These are phyloP conservation scores for Psilocybe sp. DNA, from an alignment of 768 basidiomycete species.

Conservation along the genomic window DNA sequence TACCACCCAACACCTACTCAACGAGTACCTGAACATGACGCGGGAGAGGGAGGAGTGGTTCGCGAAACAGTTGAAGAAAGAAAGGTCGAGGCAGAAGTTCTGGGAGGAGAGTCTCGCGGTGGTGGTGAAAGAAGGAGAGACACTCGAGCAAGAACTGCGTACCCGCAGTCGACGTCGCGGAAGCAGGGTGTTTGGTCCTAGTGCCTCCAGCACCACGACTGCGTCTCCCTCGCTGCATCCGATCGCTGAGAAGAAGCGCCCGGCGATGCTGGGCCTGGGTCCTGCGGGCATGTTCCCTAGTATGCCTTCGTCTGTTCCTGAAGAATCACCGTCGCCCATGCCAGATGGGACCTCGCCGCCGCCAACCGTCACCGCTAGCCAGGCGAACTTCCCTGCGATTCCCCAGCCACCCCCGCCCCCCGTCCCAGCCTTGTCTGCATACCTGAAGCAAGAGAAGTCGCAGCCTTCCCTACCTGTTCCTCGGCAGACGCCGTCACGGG, in stretches of 20 bases:
- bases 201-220: slow-evolving; percentile 11
- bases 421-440: neutral
- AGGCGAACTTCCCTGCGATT: slow-evolving; percentile 3
- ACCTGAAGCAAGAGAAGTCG: neutral
- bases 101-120: slow-evolving; percentile 92
- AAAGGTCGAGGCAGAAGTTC: slow-evolving; percentile 58
- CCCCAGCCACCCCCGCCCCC: neutral
- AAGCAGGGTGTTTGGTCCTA: slow-evolving; percentile 50
- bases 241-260: slow-evolving; percentile 17
- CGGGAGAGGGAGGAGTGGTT: slow-evolving; percentile 83
- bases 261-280: slow-evolving; percentile 14
- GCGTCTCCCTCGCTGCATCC: neutral
- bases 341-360: slow-evolving; percentile 10
- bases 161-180: slow-evolving; percentile 55
- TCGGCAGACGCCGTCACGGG: slow-evolving; percentile 6
- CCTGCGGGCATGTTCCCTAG: slow-evolving; percentile 2
- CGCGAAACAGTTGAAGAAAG: slow-evolving; percentile 58
- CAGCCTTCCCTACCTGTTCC: neutral
- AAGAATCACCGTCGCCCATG: slow-evolving; percentile 12
- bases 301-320: slow-evolving; percentile 7
- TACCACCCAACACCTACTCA: slow-evolving; percentile 38
- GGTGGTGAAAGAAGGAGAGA: slow-evolving; percentile 84
- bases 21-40: slow-evolving; percentile 38
- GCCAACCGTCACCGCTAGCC: slow-evolving; percentile 3
- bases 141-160: slow-evolving; percentile 76